A percentile compares a stretch with the other conserved stretches of the same genome.
These are phyloP conservation scores for Coemansia sp. DNA, from an alignment of 192 early-diverging fungal genomes.

Conservation along the genomic window DNA sequence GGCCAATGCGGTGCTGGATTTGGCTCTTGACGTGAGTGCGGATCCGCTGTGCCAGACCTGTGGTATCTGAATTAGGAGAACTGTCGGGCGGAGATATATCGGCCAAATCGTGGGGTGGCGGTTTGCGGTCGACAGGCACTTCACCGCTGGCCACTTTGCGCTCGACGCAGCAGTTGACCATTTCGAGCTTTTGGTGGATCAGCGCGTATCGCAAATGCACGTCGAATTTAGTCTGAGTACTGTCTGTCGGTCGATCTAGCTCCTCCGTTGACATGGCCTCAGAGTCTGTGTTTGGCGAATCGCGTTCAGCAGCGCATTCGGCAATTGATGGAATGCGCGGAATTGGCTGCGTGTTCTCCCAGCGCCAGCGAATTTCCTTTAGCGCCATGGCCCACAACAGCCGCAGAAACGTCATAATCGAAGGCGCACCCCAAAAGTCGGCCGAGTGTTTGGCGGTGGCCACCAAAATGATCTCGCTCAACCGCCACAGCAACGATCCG, in stretches of 20 bases:
- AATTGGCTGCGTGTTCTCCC: conserved; percentile 60
- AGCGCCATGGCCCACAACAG: conserved; percentile 68
- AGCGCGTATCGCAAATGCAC: conserved; percentile 70
- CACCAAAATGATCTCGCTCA: conserved; percentile 47
- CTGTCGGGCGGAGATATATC: not conserved
- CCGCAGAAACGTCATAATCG: conserved; percentile 65
- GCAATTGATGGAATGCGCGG: conserved; percentile 54
- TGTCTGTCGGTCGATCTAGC: not conserved
- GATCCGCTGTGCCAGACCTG: conserved; percentile 34
- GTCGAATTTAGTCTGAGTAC: conserved; percentile 4
- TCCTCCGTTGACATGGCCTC: not conserved
- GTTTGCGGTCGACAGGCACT: not conserved
- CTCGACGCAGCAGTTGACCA: conserved; percentile 78
- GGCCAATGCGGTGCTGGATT: conserved; percentile 25
- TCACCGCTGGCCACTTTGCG: conserved; percentile 31
- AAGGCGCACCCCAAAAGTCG: conserved; percentile 54
- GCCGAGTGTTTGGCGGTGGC: conserved; percentile 41
- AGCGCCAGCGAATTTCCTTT: conserved; percentile 61
- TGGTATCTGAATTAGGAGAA: not conserved
- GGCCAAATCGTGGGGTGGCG: not conserved
- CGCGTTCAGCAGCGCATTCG: conserved; percentile 15
- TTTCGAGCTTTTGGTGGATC: conserved; percentile 72
- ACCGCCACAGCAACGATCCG: conserved; percentile 49
- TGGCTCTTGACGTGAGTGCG: conserved; percentile 35
- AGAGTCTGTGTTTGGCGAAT: conserved; percentile 15